Base-by-base conservation (phyloP, 371 early-diverging fungal genomes). In the Zancudomyces culisetae region DNA sequence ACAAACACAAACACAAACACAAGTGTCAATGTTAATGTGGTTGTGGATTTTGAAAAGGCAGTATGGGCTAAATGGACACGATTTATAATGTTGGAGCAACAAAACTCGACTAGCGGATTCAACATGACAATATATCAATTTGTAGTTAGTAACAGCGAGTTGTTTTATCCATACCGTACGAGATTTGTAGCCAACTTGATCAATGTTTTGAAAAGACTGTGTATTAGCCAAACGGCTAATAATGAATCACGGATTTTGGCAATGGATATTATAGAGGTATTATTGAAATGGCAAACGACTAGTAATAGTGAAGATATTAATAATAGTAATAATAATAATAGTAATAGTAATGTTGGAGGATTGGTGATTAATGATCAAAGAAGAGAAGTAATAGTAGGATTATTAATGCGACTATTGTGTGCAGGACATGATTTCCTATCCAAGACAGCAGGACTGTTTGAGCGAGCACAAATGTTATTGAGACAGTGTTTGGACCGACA, bases 161-260 rank as follows among this genome's bases (percentile, higher is more conserved):
- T 89, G 27, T 96, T 93, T 62, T 95, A 84, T 63, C 79, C 82
- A 27, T 78, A 76, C 53, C 76, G 91, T 2, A 80, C 83, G 49
- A 84, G 88, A 54, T 94, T 98, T 59, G 72, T 90, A 28, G 81
- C 86, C 8, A 85, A 86, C 27, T 84, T 96, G 43, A 80, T 90
- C 12, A 77, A 79, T 8, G 79, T 87, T 0, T 60, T 98, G 29
- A 71, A 87, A 19, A 86, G 82, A 52, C 74, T 98, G 54, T 90
- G 90, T 23, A 61, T 94, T 13, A 70, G 87, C 0, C 79, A 82
- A 52, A 88, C 74, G 52, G 78, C 89, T 0, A 87, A 87, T 2
- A 70, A 80, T 0, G 98, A 97, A 57, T 85, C 92, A 22, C 74
- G 86, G 51, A 56, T 79, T 1, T 61, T 97, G 45, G 83, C 94